Percentiles rank a stretch among this genome's conserved stretches.
Evolutionary conservation across 108 stramenopile genomes (phyloP).

Genomic region (Aurantiochytrium sp.): DNA sequence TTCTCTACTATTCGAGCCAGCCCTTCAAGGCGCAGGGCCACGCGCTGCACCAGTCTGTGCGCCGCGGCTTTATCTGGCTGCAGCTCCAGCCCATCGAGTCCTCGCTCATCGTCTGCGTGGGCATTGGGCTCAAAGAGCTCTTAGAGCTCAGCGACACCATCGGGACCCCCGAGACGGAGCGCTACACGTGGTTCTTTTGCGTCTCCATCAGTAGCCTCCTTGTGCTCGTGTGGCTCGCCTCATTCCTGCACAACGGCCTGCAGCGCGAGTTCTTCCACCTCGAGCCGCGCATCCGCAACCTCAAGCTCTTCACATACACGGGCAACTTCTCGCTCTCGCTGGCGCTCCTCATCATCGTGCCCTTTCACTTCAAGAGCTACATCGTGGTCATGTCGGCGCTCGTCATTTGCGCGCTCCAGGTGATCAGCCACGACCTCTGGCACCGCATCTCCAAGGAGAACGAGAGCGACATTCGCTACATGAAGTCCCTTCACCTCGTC

Average conservation of each 20-base stretch:
- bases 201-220: not conserved
- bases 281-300: not conserved
- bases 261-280: not conserved
- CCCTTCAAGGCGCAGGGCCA: slow-evolving; percentile 26
- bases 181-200: slow-evolving; percentile 26
- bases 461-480: not conserved
- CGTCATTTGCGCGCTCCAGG: not conserved
- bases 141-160: not conserved
- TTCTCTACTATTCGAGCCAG: slow-evolving; percentile 12
- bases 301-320: slow-evolving; percentile 10
- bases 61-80: slow-evolving; percentile 16
- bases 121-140: slow-evolving; percentile 14
- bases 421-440: not conserved
- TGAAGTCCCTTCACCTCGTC: not conserved
- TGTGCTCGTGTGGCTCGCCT: not conserved
- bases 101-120: not conserved
- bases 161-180: not conserved
- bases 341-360: not conserved
- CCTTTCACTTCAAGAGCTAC: not conserved
- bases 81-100: slow-evolving; percentile 2
- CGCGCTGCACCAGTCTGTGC: slow-evolving; percentile 7
- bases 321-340: not conserved
- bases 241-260: not conserved
- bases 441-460: slow-evolving; percentile 24
- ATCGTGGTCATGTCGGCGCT: not conserved